These are phyloP conservation scores for Theileria orientalis DNA, from an alignment of 169 alveolate genomes.

Conservation along the genomic window DNA sequence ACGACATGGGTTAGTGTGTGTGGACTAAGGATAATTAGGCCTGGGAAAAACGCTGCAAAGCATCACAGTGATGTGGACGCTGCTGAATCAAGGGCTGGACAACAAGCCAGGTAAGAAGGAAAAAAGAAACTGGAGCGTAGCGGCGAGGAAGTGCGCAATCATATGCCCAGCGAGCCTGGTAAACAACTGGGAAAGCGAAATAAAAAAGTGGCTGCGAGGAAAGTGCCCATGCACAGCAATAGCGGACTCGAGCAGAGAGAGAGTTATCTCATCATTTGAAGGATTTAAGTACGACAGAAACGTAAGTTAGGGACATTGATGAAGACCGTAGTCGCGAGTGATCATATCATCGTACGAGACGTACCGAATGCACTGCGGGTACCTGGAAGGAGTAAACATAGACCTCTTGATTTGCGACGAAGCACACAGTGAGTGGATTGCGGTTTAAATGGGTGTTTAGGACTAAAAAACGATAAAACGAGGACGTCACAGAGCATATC, in stretches of 20 bases:
- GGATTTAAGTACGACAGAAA: constrained; percentile 84
- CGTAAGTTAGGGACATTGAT: constrained; percentile 17
- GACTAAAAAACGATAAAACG: constrained; percentile 89
- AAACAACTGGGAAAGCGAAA: constrained; percentile 91
- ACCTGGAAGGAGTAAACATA: constrained; percentile 86
- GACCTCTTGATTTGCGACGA: constrained; percentile 94
- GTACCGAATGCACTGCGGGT: constrained; percentile 82
- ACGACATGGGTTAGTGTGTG: constrained; percentile 84
- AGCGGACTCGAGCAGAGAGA: constrained; percentile 84
- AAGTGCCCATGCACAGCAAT: constrained; percentile 85
- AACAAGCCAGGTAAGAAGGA: constrained; percentile 71
- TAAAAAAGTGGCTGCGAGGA: constrained; percentile 89
- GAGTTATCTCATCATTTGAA: constrained; percentile 83
- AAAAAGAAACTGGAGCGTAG: constrained; percentile 27
- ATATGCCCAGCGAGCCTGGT: constrained; percentile 91
- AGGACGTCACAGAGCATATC: constrained; percentile 86
- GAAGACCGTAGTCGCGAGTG: constrained; percentile 65
- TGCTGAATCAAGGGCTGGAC: constrained; percentile 82
- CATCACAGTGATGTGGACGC: constrained; percentile 86
- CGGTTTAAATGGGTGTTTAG: constrained; percentile 6
- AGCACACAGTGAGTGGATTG: constrained; percentile 84
- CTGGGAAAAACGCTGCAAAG: constrained; percentile 89
- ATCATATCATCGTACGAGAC: constrained; percentile 90
- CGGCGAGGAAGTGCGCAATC: constrained; percentile 86
- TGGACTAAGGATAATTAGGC: constrained; percentile 32